A percentile compares a stretch with the other conserved stretches of the same genome.
Conservation (phyloP, 1,284 basidiomycete species). For the Microbotryomycetes sp. region DNA sequence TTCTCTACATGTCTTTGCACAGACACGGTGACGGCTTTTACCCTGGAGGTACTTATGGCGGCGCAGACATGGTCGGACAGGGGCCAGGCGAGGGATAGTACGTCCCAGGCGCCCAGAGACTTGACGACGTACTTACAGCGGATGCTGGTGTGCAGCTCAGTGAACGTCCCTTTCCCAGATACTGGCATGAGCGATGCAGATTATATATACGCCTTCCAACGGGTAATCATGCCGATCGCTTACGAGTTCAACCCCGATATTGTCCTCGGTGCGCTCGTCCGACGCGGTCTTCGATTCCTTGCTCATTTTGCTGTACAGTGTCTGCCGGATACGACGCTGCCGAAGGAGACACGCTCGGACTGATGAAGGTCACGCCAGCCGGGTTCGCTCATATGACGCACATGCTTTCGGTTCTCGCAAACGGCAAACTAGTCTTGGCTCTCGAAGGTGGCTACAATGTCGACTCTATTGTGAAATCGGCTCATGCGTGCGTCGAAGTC, state of each 20-base stretch:
- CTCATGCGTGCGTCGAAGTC: slow-evolving; percentile 74
- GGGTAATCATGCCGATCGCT: slow-evolving; percentile 93
- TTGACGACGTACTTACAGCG: neutral
- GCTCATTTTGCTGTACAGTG: slow-evolving; percentile 50
- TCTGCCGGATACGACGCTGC: slow-evolving; percentile 98
- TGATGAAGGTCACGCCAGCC: slow-evolving; percentile 81
- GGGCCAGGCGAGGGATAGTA: slow-evolving; percentile 75
- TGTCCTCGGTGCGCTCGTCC: slow-evolving; percentile 67
- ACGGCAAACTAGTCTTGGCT: slow-evolving; percentile 82
- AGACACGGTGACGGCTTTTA: slow-evolving; percentile 94
- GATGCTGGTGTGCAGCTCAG: slow-evolving; percentile 53
- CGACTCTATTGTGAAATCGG: slow-evolving; percentile 76
- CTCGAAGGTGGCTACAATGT: slow-evolving; percentile 97
- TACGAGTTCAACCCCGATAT: slow-evolving; percentile 93
- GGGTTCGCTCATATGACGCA: slow-evolving; percentile 99
- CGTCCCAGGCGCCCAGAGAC: slow-evolving; percentile 41
- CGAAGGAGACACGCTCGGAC: slow-evolving; percentile 80
- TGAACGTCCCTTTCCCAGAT: slow-evolving; percentile 94
- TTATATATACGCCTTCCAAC: slow-evolving; percentile 93
- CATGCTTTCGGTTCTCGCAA: slow-evolving; percentile 82
- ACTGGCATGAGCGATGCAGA: slow-evolving; percentile 87
- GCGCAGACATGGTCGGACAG: slow-evolving; percentile 73
- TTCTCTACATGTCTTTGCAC: slow-evolving; percentile 95
- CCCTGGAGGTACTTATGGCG: slow-evolving; percentile 83
- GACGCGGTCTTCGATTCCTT: neutral